Conservation (phyloP, 2,329 filamentous ascomycete genomes). For the Alternaria longipes region DNA sequence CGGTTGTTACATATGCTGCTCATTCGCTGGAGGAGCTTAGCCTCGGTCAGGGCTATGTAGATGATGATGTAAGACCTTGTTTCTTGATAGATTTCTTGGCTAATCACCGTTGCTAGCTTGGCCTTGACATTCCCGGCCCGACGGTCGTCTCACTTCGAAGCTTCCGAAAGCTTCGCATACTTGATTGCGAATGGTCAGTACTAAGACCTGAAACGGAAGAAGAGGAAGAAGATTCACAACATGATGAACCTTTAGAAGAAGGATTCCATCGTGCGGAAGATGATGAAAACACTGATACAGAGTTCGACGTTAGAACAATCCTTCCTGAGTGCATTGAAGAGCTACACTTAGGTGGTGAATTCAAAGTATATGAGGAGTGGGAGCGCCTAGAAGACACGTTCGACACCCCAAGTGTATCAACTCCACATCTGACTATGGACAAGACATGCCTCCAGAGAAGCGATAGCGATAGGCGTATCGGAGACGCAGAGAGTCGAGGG, state of each 20-base stretch:
- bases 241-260: neutral
- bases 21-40: constrained; percentile 18
- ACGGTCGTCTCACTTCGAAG: neutral
- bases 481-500: neutral
- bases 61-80: neutral
- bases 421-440: neutral
- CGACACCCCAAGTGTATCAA: neutral
- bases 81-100: neutral
- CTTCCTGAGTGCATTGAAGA: neutral
- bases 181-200: neutral
- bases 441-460: neutral
- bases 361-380: neutral
- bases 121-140: neutral
- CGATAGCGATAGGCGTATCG: neutral
- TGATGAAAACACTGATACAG: neutral
- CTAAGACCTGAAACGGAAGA: neutral
- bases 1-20: constrained; percentile 9
- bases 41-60: neutral
- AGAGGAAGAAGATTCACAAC: neutral
- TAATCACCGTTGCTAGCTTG: neutral
- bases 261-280: neutral
- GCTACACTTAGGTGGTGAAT: neutral
- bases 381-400: neutral
- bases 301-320: neutral
- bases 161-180: neutral